Evolutionary conservation across 371 early-diverging fungal species (phyloP).

Genomic region (Mucor velutinosus): DNA sequence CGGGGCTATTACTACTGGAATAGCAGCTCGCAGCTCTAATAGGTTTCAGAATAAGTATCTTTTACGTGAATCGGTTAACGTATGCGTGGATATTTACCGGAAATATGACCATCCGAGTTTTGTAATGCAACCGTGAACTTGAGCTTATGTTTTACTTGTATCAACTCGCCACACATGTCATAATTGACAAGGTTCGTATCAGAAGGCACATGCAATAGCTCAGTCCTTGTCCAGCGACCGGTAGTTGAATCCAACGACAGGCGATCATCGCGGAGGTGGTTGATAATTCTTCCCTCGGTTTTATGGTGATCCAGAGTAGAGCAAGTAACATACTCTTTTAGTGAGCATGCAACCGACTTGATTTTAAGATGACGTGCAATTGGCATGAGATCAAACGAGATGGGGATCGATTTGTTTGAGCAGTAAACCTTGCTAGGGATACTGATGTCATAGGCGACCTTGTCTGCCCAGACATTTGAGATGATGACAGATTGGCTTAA

Average conservation of each 20-base stretch:
- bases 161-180: constrained; percentile 29
- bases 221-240: constrained; percentile 26
- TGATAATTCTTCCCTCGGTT: constrained; percentile 23
- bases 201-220: constrained; percentile 27
- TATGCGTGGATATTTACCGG: constrained; percentile 24
- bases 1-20: constrained; percentile 36
- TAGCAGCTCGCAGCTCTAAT: constrained; percentile 36
- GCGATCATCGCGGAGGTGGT: constrained; percentile 32
- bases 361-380: constrained; percentile 21
- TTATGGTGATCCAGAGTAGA: constrained; percentile 16
- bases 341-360: constrained; percentile 24
- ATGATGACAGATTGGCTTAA: constrained; percentile 24
- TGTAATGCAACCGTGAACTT: constrained; percentile 34
- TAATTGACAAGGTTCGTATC: constrained; percentile 14
- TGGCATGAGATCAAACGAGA: constrained; percentile 28
- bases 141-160: constrained; percentile 41
- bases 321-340: constrained; percentile 33
- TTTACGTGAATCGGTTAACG: not conserved
- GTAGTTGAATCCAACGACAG: constrained; percentile 9
- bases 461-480: constrained; percentile 30
- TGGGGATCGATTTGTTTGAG: constrained; percentile 19
- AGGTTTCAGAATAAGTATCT: not conserved
- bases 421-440: constrained; percentile 26
- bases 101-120: constrained; percentile 35
- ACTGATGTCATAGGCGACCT: constrained; percentile 31